Percentiles rank a stretch among this genome's conserved stretches.
Conservation (phyloP, 192 early-diverging fungal species). For the Neocallimastix lanati region DNA sequence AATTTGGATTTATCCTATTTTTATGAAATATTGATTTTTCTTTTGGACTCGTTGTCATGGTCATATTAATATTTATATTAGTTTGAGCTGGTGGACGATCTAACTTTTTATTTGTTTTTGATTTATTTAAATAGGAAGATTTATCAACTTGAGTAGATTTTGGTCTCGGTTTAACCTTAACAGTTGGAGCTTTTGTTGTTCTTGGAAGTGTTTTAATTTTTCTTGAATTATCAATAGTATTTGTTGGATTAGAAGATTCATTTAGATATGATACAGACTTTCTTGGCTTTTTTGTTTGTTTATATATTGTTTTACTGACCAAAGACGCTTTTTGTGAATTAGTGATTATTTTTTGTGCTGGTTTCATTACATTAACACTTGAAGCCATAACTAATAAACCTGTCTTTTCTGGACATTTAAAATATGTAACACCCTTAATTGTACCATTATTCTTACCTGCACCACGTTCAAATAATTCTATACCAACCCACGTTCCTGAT, state of each 20-base stretch:
- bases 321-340: neutral
- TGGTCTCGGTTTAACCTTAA: neutral
- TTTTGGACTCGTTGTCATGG: neutral
- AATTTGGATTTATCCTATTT: neutral
- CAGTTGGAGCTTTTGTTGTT: neutral
- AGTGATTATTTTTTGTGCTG: neutral
- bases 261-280: neutral
- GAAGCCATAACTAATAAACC: neutral
- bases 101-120: too few relatives aligned
- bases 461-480: neutral
- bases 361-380: neutral
- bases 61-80: neutral
- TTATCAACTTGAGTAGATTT: neutral
- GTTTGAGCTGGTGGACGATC: neutral
- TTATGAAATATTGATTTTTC: neutral
- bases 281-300: neutral
- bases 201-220: neutral
- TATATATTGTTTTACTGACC: neutral
- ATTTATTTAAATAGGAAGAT: neutral
- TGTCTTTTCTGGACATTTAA: neutral
- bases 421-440: neutral
- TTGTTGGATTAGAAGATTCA: neutral
- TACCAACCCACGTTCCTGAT: neutral
- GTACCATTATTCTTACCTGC: neutral
- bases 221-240: neutral